These are phyloP conservation scores for Echinochloa phyllopogon DNA, from an alignment of 176 grass and related monocot species.

Conservation along the genomic window DNA sequence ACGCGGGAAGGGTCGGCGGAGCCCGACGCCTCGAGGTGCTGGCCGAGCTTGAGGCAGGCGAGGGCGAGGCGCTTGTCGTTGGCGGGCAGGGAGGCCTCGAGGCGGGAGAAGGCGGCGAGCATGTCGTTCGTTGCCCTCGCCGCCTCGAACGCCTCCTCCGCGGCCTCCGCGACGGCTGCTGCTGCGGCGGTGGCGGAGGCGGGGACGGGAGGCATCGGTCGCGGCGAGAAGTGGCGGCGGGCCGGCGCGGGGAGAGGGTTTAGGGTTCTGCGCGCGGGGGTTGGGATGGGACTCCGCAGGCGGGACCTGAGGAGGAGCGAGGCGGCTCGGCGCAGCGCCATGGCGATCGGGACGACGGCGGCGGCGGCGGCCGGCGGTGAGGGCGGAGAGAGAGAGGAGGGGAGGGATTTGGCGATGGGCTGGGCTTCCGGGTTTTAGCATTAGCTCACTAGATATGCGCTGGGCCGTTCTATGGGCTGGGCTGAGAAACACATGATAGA, in stretches of 20 bases:
- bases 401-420: background rate
- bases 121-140: conserved; percentile 67
- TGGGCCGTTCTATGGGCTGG: background rate
- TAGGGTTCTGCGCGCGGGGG: conserved; percentile 20
- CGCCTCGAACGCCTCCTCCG: conserved; percentile 76
- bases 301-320: conserved; percentile 51
- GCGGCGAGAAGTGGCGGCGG: conserved; percentile 56
- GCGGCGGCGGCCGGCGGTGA: conserved; percentile 15
- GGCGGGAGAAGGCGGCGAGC: conserved; percentile 56
- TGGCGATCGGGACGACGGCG: conserved; percentile 7
- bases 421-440: conserved; percentile 28
- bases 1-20: conserved; percentile 53
- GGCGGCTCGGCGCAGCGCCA: conserved; percentile 49
- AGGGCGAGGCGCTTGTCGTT: conserved; percentile 72
- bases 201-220: conserved; percentile 33
- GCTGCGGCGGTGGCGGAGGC: conserved; percentile 19
- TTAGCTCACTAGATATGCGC: background rate
- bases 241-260: conserved; percentile 8
- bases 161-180: conserved; percentile 32
- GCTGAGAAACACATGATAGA: background rate
- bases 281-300: background rate
- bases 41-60: conserved; percentile 95
- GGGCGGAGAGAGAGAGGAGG: background rate
- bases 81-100: conserved; percentile 61
- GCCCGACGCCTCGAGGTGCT: conserved; percentile 77